phyloP scores from a whole-genome alignment of 2,329 filamentous ascomycete genomes.

The Dactylellina leptospora region DNA sequence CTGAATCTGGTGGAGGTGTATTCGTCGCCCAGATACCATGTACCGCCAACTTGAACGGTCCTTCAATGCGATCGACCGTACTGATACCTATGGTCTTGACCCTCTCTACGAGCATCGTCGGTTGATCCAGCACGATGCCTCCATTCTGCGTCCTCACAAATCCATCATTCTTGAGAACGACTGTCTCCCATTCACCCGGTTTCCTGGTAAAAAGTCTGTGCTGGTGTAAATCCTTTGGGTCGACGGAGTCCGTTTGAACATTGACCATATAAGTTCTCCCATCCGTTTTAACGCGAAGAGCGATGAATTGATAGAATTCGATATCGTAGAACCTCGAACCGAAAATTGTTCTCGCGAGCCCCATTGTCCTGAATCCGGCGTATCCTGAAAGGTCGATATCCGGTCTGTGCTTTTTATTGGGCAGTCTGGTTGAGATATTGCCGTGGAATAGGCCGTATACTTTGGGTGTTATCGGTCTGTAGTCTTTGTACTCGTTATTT shows the following conservation, averaged over 20 bases:
- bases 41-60: slow-evolving; percentile 86
- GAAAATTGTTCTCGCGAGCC: slow-evolving; percentile 80
- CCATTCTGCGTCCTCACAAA: slow-evolving; percentile 96
- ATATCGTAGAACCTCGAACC: slow-evolving; percentile 87
- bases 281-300: slow-evolving; percentile 86
- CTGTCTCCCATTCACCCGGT: slow-evolving; percentile 91
- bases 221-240: slow-evolving; percentile 95
- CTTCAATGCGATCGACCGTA: slow-evolving; percentile 85
- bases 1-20: slow-evolving; percentile 34
- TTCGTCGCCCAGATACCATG: slow-evolving; percentile 83
- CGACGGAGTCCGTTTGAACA: slow-evolving; percentile 90
- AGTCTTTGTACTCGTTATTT: slow-evolving; percentile 22
- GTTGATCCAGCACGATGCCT: slow-evolving; percentile 89
- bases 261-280: slow-evolving; percentile 94
- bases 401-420: slow-evolving; percentile 70
- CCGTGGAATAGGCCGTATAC: slow-evolving; percentile 85
- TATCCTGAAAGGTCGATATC: slow-evolving; percentile 82
- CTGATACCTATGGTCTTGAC: slow-evolving; percentile 86
- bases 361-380: slow-evolving; percentile 86
- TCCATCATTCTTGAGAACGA: slow-evolving; percentile 81
- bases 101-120: slow-evolving; percentile 84
- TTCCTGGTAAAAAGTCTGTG: slow-evolving; percentile 80
- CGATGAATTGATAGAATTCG: slow-evolving; percentile 86
- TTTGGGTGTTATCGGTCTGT: slow-evolving; percentile 33
- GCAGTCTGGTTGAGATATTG: slow-evolving; percentile 84